Evolutionary conservation across 192 early-diverging fungal genomes (phyloP).

Genomic region (Powellomyces hirtus): DNA sequence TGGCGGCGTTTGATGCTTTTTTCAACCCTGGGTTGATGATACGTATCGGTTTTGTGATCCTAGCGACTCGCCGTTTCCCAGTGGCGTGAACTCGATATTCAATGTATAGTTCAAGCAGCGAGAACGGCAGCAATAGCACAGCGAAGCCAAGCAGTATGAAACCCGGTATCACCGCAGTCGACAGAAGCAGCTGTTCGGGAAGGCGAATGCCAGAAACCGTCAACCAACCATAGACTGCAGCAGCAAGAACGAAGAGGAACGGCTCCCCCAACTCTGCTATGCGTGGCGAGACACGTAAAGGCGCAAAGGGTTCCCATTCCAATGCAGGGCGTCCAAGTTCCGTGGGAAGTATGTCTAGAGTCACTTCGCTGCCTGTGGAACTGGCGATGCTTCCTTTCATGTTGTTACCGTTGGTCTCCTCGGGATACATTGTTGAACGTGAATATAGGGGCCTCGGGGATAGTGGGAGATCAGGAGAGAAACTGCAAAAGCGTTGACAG

Average conservation of each 20-base stretch:
- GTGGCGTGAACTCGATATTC: not conserved
- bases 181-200: not conserved
- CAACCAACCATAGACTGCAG: not conserved
- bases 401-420: no score
- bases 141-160: conserved; percentile 2
- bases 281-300: not conserved
- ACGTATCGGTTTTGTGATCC: not conserved
- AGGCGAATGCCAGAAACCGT: not conserved
- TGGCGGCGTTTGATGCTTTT: not conserved
- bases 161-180: not conserved
- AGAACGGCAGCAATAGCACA: not conserved
- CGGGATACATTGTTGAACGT: no score
- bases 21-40: conserved; percentile 1
- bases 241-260: not conserved
- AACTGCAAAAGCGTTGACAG: no score
- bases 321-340: no score
- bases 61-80: not conserved
- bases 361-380: no score
- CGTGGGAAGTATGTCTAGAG: no score
- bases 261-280: conserved; percentile 1
- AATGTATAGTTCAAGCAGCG: not conserved
- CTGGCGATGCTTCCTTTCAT: no score
- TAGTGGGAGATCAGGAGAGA: no score
- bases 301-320: conserved; percentile 3
- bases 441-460: no score